Percentiles rank a stretch among this genome's conserved stretches.
Evolutionary conservation across 2,329 filamentous ascomycete species (phyloP).

Genomic region (Whalleya microplaca): DNA sequence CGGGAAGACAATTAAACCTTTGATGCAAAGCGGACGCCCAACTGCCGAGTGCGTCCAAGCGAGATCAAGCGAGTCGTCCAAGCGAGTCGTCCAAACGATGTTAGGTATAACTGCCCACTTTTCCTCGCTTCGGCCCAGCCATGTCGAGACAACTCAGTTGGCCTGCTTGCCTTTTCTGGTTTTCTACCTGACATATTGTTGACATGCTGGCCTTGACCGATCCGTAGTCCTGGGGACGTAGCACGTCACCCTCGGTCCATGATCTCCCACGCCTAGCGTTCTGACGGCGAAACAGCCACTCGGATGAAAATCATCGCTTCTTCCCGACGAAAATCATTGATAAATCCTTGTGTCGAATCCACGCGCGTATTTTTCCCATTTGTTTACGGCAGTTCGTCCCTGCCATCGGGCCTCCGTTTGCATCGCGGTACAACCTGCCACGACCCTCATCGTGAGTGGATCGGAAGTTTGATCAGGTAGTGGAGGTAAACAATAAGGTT

Average conservation of each 20-base stretch:
- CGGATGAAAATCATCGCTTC: too few species aligned
- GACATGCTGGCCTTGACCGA: too few species aligned
- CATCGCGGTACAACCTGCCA: neutral
- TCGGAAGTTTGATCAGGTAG: neutral
- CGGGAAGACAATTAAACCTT: neutral
- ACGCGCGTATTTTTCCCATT: neutral
- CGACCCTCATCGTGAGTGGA: neutral
- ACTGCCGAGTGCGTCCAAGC: neutral
- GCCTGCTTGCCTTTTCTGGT: too few species aligned
- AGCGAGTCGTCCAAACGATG: too few species aligned
- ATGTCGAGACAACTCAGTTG: neutral
- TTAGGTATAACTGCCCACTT: neutral
- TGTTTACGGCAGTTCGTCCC: neutral
- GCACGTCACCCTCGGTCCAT: too few species aligned
- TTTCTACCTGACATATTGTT: too few species aligned
- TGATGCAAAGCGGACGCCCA: neutral
- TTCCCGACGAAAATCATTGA: too few species aligned
- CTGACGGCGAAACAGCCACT: too few species aligned
- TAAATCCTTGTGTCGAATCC: too few species aligned
- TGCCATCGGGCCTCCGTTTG: neutral
- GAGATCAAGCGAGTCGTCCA: too few species aligned
- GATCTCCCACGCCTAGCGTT: too few species aligned
- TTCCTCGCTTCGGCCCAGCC: neutral
- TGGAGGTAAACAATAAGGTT: neutral
- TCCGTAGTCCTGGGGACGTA: too few species aligned